These are phyloP conservation scores for Geotrichum bryndzae DNA, from an alignment of 1,139 yeast species.

Conservation along the genomic window DNA sequence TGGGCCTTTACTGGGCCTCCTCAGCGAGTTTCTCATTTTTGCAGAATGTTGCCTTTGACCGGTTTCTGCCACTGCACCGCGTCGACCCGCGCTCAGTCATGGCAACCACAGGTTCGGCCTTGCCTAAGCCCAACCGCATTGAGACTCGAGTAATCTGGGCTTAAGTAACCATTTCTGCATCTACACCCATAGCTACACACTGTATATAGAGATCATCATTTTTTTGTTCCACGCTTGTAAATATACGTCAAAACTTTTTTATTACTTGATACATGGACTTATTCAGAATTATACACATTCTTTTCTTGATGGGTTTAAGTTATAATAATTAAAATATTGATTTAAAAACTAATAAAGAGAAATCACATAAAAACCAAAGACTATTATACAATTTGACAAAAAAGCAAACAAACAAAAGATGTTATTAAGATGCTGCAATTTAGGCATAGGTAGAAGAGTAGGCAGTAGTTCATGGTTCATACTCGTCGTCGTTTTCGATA, in stretches of 20 bases:
- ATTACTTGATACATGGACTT: too few relatives aligned
- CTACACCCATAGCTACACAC: background rate
- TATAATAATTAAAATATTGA: too few relatives aligned
- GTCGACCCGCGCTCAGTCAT: background rate
- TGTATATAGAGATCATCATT: too few relatives aligned
- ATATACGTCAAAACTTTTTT: background rate
- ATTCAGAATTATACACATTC: too few relatives aligned
- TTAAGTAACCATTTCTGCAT: background rate
- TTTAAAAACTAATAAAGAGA: too few relatives aligned
- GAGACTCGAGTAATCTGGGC: conserved; percentile 6
- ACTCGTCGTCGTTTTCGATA: conserved; percentile 12
- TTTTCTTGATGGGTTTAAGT: too few relatives aligned
- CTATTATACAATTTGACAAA: background rate
- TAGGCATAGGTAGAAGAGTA: background rate
- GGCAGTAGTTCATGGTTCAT: conserved; percentile 1
- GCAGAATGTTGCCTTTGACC: conserved; percentile 71
- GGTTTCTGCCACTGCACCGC: conserved; percentile 46
- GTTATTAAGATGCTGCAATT: background rate
- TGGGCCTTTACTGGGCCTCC: conserved; percentile 79
- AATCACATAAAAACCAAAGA: too few relatives aligned
- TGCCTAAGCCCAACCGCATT: conserved; percentile 6
- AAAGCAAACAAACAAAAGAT: too few relatives aligned
- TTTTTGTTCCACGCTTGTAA: background rate
- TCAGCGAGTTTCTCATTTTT: conserved; percentile 69
- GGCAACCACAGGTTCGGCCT: conserved; percentile 10